Evolutionary conservation across 371 early-diverging fungal species (phyloP), one percentile per base, ranked within the genome.

Genomic region (Mucor piriformis): DNA sequence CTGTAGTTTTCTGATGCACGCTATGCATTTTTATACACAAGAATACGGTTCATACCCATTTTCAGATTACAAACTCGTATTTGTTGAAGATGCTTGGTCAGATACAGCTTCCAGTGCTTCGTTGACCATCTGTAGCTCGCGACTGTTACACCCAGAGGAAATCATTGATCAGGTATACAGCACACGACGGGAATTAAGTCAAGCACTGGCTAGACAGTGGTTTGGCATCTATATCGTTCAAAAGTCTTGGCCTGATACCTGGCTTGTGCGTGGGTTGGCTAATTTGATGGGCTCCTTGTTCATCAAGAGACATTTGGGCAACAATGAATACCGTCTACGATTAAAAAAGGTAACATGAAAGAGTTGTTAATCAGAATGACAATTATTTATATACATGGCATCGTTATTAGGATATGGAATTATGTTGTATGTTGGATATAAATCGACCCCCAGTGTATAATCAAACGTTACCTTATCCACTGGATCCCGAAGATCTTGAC

Each of bases 21-120:
- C 86, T 12, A 81, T 94, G 79, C 92, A 89, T 46, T 93, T 92
- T 66, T 91, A 88, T 67, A 87, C 91, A 61, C 89, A 92, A 61
- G 92, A 91, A 66, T 86, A 91, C 52, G 94, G 93, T 0, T 86
- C 94, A 2, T 96, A 90, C 66, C 98, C 98, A 0, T 95, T 88
- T 63, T 69, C 85, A 23, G 87, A 91, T 7, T 95, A 83, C 72
- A 93, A 95, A 59, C 67, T 93, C 16, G 95, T 95, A 3, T 95
- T 95, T 78, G 74, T 95, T 15, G 92, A 92, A 57, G 90, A 92
- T 48, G 73, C 88, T 1, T 84, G 82, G 72, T 69, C 73, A 32
- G 83, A 91, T 10, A 73, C 86, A 4, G 76, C 87, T 2, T 75
- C 88, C 6, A 88, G 91, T 35, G 90, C 93, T 0, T 87, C 89